Base-by-base conservation (phyloP, 1,139 yeast species). In the Geotrichum cucujoidarum region DNA sequence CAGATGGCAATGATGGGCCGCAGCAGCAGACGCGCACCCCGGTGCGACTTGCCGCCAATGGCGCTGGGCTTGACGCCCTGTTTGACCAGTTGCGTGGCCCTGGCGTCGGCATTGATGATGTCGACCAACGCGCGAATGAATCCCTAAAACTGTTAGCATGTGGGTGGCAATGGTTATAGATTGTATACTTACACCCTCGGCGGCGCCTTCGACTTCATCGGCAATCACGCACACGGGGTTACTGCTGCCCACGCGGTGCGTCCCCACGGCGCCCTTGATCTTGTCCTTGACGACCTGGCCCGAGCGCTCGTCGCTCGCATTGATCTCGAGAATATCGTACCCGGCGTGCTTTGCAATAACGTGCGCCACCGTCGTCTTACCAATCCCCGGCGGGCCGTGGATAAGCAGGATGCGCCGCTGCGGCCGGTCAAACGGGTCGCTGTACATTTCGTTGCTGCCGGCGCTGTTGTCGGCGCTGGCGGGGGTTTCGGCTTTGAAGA, bases 301-400 rank as follows among this genome's bases (percentile, higher is more conserved):
- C 0, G 82, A 73, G 52, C 89, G 70, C 57, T 82, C 90, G 63
- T 92, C 96, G 57, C 95, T 82, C 1, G 98, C 97, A 66, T 92
- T 92, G 55, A 90, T 75, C 61, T 92, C 98, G 58, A 85, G 76
- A 0, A 86, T 77, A 43, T 80, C 78, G 62, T 84, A 92, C 0
- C 95, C 95, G 41, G 86, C 77, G 55, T 87, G 95, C 44, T 74
- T 75, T 3, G 95, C 95, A 33, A 89, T 75, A 1, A 88, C 76
- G 63, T 90, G 96, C 0, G 94, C 89, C 2, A 89, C 82, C 0
- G 95, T 80, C 0, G 98, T 92, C 63, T 92, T 92, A 5, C 98
- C 98, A n/a, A 86, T 75, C 1, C 98, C 98, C 0, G 96, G 90
- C 0, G 97, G 95, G 0, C 98, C 98, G 62, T 84, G 88, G 2